Conservation (phyloP, 164 flowering plant species). For the Magnolia changhungtana region DNA sequence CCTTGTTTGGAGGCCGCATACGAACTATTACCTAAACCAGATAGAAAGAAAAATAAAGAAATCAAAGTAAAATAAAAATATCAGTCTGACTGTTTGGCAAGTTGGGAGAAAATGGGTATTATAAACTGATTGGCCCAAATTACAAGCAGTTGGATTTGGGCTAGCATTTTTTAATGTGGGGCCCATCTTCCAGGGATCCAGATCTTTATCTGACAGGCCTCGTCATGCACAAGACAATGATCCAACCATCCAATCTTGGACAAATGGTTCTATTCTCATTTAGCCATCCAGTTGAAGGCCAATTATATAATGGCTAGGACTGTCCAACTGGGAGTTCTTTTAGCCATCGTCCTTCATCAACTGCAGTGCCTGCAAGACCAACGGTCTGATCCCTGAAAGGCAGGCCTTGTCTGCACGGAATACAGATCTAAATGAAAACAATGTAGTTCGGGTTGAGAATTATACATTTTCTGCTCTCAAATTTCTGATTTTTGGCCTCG, state of each 20-base stretch:
- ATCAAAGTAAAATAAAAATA: neutral
- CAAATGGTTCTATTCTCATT: no score
- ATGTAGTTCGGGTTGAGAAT: neutral
- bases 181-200: neutral
- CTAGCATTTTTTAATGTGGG: neutral
- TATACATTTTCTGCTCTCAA: neutral
- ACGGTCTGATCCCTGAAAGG: neutral
- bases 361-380: neutral
- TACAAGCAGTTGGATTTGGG: neutral
- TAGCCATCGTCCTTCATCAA: no score
- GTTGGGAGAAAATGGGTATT: no score
- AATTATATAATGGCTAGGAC: no score
- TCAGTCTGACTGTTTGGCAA: no score
- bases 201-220: neutral
- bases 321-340: no score
- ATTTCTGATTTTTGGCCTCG: neutral
- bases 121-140: neutral
- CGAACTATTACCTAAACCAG: conserved; percentile 67
- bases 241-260: no score
- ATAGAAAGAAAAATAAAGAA: neutral
- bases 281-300: no score
- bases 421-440: neutral
- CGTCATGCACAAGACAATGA: neutral
- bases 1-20: conserved; percentile 67
- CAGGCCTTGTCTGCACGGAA: neutral